Evolutionary conservation across 2,329 filamentous ascomycete genomes (phyloP), one percentile per base, ranked within the genome.

Genomic region (Lasiodiplodia sp.): DNA sequence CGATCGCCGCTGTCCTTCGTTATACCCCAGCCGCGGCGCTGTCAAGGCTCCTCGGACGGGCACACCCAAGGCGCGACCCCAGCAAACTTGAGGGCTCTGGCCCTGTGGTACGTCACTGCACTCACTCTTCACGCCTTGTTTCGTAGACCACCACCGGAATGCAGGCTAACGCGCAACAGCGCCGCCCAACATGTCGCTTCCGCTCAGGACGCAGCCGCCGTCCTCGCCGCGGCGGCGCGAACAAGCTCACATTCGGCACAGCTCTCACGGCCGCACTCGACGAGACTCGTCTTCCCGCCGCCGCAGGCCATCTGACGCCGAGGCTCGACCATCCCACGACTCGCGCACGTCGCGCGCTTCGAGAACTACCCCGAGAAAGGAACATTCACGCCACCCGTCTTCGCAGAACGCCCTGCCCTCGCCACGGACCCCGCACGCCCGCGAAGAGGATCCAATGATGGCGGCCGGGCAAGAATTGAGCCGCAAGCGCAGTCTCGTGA

Each of bases 401-500:
- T 63, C 40, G 1, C 14, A 18, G 58, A 76, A 76, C 31, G 72
- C 79, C 16, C 78, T 81, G 58, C 81, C 82, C 68, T 86, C 86
- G 53, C 84, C 84, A 37, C 79, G 78, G 65, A 76, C 74, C n/a
- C 74, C 76, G 4, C 64, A 57, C 31, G 49, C 60, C 31, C 56
- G 69, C 68, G 87, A 88, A 69, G 81, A 82, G 66, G 86, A 88
- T 70, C 84, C 85, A 60, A 85, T 86, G 73, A 84, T 87, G 75
- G 76, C 80, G 11, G 75, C 79, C 60, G 86, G 75, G 38, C 78
- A 77, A 21, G 87, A 89, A 18, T 73, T 90, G 68, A 79, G 81
- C 70, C 89, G 94, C 74, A 98, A 98, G 82, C 89, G 92, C 78
- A 97, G 93, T 79, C 84, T 99, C 71, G 90, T 99, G 76, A 87